Base-by-base conservation (phyloP, 441 rosid species). In the Adansonia gregorii region DNA sequence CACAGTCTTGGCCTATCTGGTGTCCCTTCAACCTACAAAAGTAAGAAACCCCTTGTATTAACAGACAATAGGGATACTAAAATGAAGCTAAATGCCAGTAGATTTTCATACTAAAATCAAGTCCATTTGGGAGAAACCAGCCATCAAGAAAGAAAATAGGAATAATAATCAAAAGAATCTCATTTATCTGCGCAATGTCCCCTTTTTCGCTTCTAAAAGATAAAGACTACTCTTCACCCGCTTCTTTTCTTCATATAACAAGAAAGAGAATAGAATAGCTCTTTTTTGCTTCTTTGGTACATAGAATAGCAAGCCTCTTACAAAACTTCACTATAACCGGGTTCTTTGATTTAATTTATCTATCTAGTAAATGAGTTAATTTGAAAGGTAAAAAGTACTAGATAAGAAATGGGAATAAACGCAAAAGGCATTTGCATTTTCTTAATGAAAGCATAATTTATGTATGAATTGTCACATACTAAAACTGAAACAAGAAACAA, bases 1-100 rank as follows among this genome's bases (percentile, higher is more conserved):
- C 90, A 81, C 7, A 95, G 70, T 80, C 98, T 84, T 31, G 98
- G 99, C 88, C 99, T 92, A 75, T 93, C 99, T 0, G 89, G 78
- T 52, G 95, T 93, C 48, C 99, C 98, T 27, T 90, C 83, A 80
- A 93, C 87, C 97, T 93, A 74, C 12, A 10, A 80, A 68, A 71
- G 59, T 19, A n/a, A 59, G 66, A 80, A 76, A 48, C 0, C 27
- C 27, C 59, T 4, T 22, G 56, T 52, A 10, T 6, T 43, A 55
- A 17, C 60, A 35, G 39, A 35, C 39, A 35, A 31, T 43, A 46
- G 19, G 11, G 24, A 59, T 35, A 55, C 8, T 2, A 10, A 52
- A 77, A 12, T n/a, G 20, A 56, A 31, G 17, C 41, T 65, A 31
- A n/a, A 35, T 49, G 9, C 55, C n/a, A 35, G 20, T 27, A 41